phyloP scores from a whole-genome alignment of 768 basidiomycete species.

The Naematelia encephala region DNA sequence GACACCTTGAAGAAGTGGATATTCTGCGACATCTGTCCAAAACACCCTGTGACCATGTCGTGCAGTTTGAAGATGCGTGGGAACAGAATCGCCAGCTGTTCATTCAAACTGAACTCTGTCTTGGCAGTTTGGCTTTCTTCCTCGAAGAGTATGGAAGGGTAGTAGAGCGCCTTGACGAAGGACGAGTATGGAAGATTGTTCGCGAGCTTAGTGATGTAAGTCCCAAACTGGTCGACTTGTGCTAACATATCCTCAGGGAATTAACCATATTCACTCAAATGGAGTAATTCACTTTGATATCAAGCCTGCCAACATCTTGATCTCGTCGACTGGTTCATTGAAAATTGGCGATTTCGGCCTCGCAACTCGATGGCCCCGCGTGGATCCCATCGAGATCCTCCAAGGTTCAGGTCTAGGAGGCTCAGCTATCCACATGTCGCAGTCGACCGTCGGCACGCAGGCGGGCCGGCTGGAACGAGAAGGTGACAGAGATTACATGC shows the following conservation, averaged over 20 bases:
- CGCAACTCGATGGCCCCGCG: constrained; percentile 85
- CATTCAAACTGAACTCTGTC: constrained; percentile 94
- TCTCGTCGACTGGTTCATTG: constrained; percentile 81
- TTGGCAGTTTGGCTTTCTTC: constrained; percentile 86
- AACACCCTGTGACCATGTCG: constrained; percentile 62
- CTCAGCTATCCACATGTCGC: constrained; percentile 2
- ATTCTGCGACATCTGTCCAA: constrained; percentile 70
- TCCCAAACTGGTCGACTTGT: constrained; percentile 23
- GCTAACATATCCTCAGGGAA: constrained; percentile 58
- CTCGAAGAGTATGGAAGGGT: constrained; percentile 80
- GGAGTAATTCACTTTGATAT: constrained; percentile 93
- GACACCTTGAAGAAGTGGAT: constrained; percentile 91
- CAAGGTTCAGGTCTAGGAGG: constrained; percentile 45
- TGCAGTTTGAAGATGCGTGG: constrained; percentile 91
- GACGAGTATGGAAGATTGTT: constrained; percentile 93
- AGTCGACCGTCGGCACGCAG: not conserved
- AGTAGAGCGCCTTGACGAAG: constrained; percentile 80
- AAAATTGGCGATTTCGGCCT: constrained; percentile 99
- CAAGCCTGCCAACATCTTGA: constrained; percentile 95
- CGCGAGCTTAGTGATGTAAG: constrained; percentile 84
- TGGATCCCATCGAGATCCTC: constrained; percentile 50
- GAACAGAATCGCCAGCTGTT: constrained; percentile 85
- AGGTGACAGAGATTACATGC: constrained; percentile 95
- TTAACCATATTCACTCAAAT: constrained; percentile 83
- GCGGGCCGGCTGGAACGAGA: constrained; percentile 69